phyloP scores from a whole-genome alignment of 1,284 basidiomycete species.

The Heterobasidion occidentale region DNA sequence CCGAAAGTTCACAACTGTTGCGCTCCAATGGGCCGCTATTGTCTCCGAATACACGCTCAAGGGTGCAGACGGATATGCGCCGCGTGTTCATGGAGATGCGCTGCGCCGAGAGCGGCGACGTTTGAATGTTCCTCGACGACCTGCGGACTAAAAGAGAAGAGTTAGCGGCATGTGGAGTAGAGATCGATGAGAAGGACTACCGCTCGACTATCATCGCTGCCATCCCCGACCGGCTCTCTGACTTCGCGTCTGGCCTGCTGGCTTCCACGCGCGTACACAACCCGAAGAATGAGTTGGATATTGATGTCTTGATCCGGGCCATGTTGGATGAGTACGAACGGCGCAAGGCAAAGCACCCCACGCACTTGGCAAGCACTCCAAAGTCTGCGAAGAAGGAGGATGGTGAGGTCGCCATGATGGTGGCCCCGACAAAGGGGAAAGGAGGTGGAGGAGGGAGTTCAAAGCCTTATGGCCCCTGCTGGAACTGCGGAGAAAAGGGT shows the following conservation, averaged over 20 bases:
- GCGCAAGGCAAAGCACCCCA: not conserved
- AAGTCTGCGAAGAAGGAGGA: slow-evolving; percentile 5
- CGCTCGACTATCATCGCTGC: not conserved
- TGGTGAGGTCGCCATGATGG: not conserved
- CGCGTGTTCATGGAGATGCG: slow-evolving; percentile 21
- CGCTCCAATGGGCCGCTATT: not conserved
- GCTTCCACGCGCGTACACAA: not conserved
- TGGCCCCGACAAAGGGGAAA: not conserved
- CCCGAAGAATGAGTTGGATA: not conserved
- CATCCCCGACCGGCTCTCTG: not conserved
- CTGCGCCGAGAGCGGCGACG: slow-evolving; percentile 20
- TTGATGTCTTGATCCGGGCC: not conserved
- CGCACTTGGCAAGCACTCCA: not conserved
- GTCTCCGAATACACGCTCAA: not conserved
- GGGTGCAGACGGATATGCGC: slow-evolving; percentile 19
- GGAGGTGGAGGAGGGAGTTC: not conserved
- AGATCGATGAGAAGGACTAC: slow-evolving; percentile 12
- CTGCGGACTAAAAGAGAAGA: slow-evolving; percentile 19
- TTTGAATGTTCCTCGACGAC: slow-evolving; percentile 21
- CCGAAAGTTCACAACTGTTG: not conserved
- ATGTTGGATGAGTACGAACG: not conserved
- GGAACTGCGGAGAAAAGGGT: not conserved
- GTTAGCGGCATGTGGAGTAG: slow-evolving; percentile 19
- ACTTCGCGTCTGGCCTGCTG: not conserved
- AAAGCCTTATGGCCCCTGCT: not conserved